Base-by-base conservation (phyloP, 2,329 filamentous ascomycete species). In the Sarocladium oryzae region DNA sequence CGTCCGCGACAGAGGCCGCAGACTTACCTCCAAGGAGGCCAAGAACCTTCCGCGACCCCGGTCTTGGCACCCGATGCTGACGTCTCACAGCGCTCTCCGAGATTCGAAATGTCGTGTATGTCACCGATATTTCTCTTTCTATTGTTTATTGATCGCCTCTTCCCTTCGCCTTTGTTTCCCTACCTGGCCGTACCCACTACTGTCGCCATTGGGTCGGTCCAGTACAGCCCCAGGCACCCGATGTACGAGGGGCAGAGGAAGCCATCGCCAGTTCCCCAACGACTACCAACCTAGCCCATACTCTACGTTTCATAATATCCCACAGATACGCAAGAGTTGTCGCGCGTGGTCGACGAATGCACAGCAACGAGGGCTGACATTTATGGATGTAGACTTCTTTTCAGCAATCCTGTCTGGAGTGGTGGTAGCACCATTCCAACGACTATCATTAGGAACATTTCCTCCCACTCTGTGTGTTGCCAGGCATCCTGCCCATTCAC, bases 371-470 rank as follows among this genome's bases (percentile, higher is more conserved):
- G 16, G n/a, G 18, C 43, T 48, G 26, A 48, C 43, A 20, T 33
- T n/a, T 13, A 13, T 13, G 26, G 33, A 18, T 45, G 15, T 57
- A 81, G 79, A 66, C 73, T 81, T 63, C 70, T 82, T 54, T 79
- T 82, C 64, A 82, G 75, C 66, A 81, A 81, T 64, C 79, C 79
- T 26, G 72, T 71, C 51, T 81, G 75, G 72, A 69, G 67, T 50
- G 74, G 75, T 57, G 69, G 69, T 51, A 69, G 69, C 55, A 74
- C 73, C 20, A 66, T 76, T 51, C 72, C 78, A 36, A 77, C 72
- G 56, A 79, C 76, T 51, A 71, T 81, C 54, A 72, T 81, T 56
- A 69, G 71, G 55, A 82, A 82, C 59, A 73, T 82, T 54, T 81
- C 78, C 24, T 74, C 76, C 40, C 63, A 77, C 52, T 75, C 77